Conservation (phyloP, 192 early-diverging fungal species). For the Linderina pennispora region DNA sequence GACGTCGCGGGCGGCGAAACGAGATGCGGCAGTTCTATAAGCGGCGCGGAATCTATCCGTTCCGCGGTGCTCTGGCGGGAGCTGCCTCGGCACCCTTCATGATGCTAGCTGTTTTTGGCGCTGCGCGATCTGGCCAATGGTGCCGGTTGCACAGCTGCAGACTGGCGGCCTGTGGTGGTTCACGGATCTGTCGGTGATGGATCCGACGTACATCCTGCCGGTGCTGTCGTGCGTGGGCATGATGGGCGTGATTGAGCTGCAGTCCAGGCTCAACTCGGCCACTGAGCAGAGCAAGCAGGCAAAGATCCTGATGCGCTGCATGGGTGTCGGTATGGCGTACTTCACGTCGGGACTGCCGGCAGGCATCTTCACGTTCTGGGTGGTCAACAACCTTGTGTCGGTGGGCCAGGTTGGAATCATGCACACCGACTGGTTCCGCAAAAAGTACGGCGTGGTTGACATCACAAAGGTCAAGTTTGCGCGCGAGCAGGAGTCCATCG, state of each 20-base stretch:
- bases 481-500: constrained; percentile 5
- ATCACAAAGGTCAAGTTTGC: constrained; percentile 22
- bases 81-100: constrained; percentile 75
- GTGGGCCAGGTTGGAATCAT: constrained; percentile 64
- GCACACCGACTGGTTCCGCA: constrained; percentile 52
- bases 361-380: constrained; percentile 80
- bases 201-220: constrained; percentile 82
- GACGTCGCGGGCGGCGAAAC: constrained; percentile 42
- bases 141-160: constrained; percentile 75
- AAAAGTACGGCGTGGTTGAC: constrained; percentile 54
- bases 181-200: constrained; percentile 69
- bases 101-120: constrained; percentile 79
- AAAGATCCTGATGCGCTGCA: constrained; percentile 44
- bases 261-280: constrained; percentile 19
- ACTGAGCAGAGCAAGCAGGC: constrained; percentile 12
- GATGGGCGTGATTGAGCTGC: constrained; percentile 65
- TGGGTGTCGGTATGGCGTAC: constrained; percentile 39
- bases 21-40: constrained; percentile 60
- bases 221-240: constrained; percentile 62
- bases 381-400: constrained; percentile 68
- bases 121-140: constrained; percentile 70
- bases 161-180: constrained; percentile 81
- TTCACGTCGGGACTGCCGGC: constrained; percentile 50
- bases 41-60: constrained; percentile 56
- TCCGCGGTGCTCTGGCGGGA: constrained; percentile 55